Conservation (phyloP, 495 filamentous ascomycete species). For the Hapsidospora chrysogenum region DNA sequence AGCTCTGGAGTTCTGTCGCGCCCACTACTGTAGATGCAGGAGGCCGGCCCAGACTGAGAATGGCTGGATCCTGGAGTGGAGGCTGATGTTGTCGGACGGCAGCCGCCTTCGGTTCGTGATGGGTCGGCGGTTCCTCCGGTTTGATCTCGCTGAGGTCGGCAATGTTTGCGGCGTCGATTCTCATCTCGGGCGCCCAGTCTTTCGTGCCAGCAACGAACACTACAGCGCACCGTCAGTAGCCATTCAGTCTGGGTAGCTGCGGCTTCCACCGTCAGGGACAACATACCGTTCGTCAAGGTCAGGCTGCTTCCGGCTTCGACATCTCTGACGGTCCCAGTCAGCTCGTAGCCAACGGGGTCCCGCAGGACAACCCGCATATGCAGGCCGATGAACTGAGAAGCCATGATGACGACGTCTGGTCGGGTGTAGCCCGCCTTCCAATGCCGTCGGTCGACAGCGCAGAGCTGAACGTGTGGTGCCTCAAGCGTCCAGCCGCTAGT, state of each 20-base stretch:
- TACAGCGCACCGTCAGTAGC: constrained; percentile 1
- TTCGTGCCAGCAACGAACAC: constrained; percentile 9
- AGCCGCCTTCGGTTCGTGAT: constrained; percentile 1
- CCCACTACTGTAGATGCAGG: no score
- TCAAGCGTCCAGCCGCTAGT: no score
- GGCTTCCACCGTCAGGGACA: no score
- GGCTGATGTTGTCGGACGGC: constrained; percentile 6
- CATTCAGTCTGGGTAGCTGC: no score
- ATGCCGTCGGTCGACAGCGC: no score
- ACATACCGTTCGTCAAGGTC: constrained; percentile 61
- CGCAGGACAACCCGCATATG: constrained; percentile 60
- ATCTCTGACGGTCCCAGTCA: constrained; percentile 58
- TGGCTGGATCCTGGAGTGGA: constrained; percentile 36
- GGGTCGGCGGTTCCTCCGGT: constrained; percentile 3
- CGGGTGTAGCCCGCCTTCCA: no score
- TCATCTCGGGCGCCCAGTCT: constrained; percentile 16
- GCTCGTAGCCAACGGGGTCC: constrained; percentile 42
- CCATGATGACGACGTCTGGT: no score
- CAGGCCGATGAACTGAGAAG: constrained; percentile 55
- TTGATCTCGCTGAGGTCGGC: constrained; percentile 17
- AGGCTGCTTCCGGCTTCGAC: constrained; percentile 56
- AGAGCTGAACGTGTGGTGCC: no score
- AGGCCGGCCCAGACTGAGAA: constrained; percentile 29
- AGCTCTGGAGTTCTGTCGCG: constrained; percentile 1
- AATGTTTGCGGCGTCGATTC: constrained; percentile 21